Conservation (phyloP, 208 protist species). For the Porcisia deanei region DNA sequence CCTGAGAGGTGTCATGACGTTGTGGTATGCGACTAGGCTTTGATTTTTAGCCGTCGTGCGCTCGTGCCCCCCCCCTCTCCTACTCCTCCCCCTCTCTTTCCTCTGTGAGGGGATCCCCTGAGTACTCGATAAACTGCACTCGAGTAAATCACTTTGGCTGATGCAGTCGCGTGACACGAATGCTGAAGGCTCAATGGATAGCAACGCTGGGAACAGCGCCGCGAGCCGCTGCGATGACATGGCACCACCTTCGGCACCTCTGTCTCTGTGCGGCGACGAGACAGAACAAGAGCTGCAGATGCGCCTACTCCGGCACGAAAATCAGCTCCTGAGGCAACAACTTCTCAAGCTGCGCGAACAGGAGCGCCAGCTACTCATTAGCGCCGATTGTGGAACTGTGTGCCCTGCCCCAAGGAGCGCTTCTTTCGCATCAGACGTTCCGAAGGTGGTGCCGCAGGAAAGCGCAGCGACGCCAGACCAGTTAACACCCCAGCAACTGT, state of each 20-base stretch:
- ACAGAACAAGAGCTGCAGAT: conserved; percentile 8
- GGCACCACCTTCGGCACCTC: background rate
- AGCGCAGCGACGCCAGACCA: background rate
- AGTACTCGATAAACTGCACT: background rate
- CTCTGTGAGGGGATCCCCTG: background rate
- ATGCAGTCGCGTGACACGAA: background rate
- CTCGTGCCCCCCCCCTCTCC: background rate
- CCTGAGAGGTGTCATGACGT: background rate
- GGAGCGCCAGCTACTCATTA: conserved; percentile 11
- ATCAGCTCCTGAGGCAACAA: conserved; percentile 48
- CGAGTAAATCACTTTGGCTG: background rate
- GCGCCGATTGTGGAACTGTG: background rate
- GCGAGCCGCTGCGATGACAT: background rate
- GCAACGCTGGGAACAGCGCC: background rate
- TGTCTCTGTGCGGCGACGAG: background rate
- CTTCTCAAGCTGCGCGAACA: conserved; percentile 49
- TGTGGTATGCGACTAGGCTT: background rate
- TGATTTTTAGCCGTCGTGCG: background rate
- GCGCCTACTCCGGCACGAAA: conserved; percentile 43
- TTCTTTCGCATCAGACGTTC: background rate
- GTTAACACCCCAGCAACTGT: background rate
- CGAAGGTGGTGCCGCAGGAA: background rate
- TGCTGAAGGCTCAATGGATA: background rate
- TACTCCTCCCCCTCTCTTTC: background rate
- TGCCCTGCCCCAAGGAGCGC: background rate